Evolutionary conservation across 176 grass and related monocot genomes (phyloP).

Genomic region (Rhynchospora breviuscula): DNA sequence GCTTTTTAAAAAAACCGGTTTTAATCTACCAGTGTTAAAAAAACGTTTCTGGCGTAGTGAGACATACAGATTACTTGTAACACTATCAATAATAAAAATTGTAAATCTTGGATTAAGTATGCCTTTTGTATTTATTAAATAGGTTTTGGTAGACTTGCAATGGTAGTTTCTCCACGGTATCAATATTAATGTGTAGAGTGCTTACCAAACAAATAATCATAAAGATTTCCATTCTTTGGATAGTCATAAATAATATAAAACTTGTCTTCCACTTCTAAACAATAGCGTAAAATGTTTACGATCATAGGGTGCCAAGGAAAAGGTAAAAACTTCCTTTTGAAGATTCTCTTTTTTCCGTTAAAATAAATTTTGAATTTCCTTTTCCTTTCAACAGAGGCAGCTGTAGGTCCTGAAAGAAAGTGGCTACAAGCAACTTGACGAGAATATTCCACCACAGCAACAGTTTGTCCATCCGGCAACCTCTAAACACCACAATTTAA

Average conservation of each 20-base stretch:
- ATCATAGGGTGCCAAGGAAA: background rate
- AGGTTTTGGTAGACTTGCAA: too few relatives aligned
- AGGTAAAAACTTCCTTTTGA: background rate
- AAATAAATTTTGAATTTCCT: background rate
- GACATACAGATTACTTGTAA: too few relatives aligned
- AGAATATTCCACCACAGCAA: background rate
- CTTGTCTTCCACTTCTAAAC: background rate
- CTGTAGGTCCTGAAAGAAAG: too few relatives aligned
- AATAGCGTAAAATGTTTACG: background rate
- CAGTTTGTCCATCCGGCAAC: background rate
- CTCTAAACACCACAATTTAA: background rate
- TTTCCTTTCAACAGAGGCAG: background rate
- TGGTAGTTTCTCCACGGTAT: too few relatives aligned
- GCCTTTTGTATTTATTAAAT: too few relatives aligned
- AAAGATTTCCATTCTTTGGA: background rate
- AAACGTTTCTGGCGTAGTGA: too few relatives aligned
- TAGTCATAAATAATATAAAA: background rate
- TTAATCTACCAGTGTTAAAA: too few relatives aligned
- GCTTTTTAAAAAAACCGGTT: too few relatives aligned
- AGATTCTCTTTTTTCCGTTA: background rate
- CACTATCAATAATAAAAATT: too few relatives aligned
- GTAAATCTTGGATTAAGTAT: too few relatives aligned
- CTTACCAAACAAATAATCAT: background rate
- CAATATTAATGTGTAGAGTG: background rate
- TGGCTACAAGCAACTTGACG: background rate